Evolutionary conservation across 306 rosid genomes (phyloP).

Genomic region (Cicer bijugum): DNA sequence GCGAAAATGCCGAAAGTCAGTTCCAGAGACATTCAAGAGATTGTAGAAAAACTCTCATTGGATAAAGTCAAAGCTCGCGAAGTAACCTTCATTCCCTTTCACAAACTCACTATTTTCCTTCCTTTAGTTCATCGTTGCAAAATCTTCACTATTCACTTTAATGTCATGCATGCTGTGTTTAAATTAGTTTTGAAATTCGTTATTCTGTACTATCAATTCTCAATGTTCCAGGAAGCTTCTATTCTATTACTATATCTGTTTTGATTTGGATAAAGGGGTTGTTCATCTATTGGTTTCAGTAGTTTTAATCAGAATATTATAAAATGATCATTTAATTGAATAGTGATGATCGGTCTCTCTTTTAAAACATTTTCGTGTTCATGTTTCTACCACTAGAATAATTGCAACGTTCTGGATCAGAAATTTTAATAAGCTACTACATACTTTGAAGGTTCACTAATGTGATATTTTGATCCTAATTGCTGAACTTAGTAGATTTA

Average conservation of each 20-base stretch:
- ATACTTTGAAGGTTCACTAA: background rate
- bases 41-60: conserved; percentile 75
- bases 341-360: background rate
- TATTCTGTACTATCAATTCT: background rate
- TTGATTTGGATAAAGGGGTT: background rate
- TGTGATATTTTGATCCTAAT: conserved; percentile 5
- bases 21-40: conserved; percentile 81
- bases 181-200: conserved; percentile 23
- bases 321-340: conserved; percentile 18
- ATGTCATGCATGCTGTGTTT: conserved; percentile 2
- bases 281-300: conserved; percentile 1
- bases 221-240: background rate
- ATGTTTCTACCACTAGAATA: conserved; percentile 21
- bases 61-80: conserved; percentile 89
- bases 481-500: conserved; percentile 28
- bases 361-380: background rate
- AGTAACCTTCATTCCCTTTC: conserved; percentile 50
- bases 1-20: conserved; percentile 53
- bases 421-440: background rate
- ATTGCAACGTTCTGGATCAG: background rate
- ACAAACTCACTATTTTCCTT: conserved; percentile 6
- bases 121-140: conserved; percentile 21
- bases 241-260: conserved; percentile 1
- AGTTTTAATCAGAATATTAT: conserved; percentile 9
- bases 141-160: conserved; percentile 17